Percentiles rank a stretch among this genome's conserved stretches.
Conservation (phyloP, 176 grass and related monocot genomes). For the Miscanthus lutarioriparius region DNA sequence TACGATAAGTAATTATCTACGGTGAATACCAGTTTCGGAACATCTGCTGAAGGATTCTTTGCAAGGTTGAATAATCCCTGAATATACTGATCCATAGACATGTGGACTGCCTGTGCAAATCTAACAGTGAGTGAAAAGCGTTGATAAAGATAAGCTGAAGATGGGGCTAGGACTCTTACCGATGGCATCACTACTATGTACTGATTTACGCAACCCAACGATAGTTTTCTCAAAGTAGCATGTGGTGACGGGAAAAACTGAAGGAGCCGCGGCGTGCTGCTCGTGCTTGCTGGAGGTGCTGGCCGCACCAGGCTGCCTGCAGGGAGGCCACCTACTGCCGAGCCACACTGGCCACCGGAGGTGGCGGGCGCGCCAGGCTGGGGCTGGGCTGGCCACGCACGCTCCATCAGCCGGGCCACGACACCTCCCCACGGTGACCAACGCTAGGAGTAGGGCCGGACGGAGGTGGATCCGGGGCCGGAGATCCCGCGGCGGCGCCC, state of each 20-base stretch:
- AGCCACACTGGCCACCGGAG: no score
- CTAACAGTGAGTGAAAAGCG: slow-evolving; percentile 21
- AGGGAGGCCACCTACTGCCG: no score
- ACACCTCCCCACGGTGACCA: no score
- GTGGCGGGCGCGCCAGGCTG: no score
- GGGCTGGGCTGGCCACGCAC: no score
- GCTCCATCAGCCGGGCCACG: no score
- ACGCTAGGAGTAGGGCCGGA: no score
- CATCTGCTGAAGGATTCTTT: slow-evolving; percentile 78
- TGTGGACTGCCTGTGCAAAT: slow-evolving; percentile 67
- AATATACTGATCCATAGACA: slow-evolving; percentile 97
- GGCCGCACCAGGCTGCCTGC: no score
- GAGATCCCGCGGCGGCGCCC: no score
- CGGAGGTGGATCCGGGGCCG: no score
- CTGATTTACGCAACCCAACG: slow-evolving; percentile 88
- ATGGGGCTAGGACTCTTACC: slow-evolving; percentile 39
- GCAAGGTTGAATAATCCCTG: slow-evolving; percentile 94
- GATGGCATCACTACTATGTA: slow-evolving; percentile 91
- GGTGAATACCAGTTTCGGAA: slow-evolving; percentile 77
- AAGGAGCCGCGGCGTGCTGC: no score
- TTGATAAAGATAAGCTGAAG: slow-evolving; percentile 15
- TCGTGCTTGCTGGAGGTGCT: no score
- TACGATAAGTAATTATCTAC: neutral
- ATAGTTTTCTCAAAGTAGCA: slow-evolving; percentile 78
- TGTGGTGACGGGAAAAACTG: slow-evolving; percentile 96